Conservation (phyloP, 176 grass and related monocot genomes). For the Cenchrus purpureus region DNA sequence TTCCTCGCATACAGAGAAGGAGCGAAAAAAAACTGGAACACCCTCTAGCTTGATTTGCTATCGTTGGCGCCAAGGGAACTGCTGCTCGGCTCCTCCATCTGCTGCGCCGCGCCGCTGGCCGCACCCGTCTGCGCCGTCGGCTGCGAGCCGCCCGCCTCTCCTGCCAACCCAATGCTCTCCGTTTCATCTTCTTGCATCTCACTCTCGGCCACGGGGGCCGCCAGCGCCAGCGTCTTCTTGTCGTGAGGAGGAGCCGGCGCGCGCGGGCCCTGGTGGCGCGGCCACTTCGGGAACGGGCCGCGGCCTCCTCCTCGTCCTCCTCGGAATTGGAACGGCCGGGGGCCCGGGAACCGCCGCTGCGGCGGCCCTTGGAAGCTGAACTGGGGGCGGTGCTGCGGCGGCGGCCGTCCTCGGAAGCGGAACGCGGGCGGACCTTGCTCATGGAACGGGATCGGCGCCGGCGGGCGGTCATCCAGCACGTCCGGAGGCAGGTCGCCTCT, state of each 20-base stretch:
- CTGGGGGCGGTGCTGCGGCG: neutral
- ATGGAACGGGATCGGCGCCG: neutral
- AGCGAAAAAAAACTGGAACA: neutral
- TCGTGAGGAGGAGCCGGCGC: neutral
- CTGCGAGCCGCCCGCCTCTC: neutral
- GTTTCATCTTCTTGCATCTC: neutral
- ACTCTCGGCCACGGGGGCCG: neutral
- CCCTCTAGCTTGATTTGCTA: constrained; percentile 24
- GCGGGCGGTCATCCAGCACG: constrained; percentile 29
- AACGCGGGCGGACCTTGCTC: neutral
- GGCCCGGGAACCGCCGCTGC: neutral
- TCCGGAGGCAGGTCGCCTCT: constrained; percentile 20
- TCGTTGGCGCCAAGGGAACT: constrained; percentile 6
- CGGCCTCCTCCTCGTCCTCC: neutral
- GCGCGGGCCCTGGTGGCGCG: neutral
- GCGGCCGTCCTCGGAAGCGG: neutral
- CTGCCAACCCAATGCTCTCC: neutral
- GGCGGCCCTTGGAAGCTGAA: constrained; percentile 15
- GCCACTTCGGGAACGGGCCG: neutral
- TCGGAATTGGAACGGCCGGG: constrained; percentile 15
- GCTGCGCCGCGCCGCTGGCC: neutral
- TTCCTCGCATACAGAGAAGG: neutral
- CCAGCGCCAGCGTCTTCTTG: neutral
- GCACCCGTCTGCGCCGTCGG: neutral
- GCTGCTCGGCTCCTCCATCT: neutral